These are phyloP conservation scores for Setaria viridis DNA, from an alignment of 202 grass and related monocot genomes.

Conservation along the genomic window DNA sequence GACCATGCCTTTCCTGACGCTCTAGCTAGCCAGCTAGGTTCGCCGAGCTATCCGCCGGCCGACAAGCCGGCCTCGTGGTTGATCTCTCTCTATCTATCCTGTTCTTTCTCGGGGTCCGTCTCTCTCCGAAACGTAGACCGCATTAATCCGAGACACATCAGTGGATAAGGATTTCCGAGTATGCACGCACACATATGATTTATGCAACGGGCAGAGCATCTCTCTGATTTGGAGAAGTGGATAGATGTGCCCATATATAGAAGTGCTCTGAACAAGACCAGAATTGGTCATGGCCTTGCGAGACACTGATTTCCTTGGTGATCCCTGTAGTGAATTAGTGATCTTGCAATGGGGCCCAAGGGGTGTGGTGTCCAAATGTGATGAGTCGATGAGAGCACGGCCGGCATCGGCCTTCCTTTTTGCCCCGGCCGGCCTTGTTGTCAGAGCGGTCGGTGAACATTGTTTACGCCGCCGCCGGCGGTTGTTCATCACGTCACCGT, in stretches of 20 bases:
- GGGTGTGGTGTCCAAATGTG: not conserved
- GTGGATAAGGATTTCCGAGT: not conserved
- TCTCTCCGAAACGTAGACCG: conserved; percentile 4
- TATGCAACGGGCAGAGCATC: not conserved
- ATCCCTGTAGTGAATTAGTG: too few relatives aligned
- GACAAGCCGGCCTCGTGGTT: not conserved
- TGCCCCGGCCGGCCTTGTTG: not conserved
- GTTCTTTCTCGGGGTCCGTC: not conserved
- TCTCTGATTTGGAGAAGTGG: not conserved
- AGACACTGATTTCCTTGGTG: too few relatives aligned
- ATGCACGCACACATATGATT: too few relatives aligned
- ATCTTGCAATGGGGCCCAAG: too few relatives aligned
- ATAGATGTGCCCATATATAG: not conserved
- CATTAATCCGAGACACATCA: not conserved
- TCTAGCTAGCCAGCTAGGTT: too few relatives aligned
- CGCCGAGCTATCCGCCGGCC: not conserved
- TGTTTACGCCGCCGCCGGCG: not conserved
- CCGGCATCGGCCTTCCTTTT: not conserved
- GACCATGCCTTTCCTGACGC: too few relatives aligned
- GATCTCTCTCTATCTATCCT: not conserved
- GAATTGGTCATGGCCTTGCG: too few relatives aligned
- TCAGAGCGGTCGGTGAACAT: not conserved
- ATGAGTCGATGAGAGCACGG: too few relatives aligned
- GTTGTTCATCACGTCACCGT: not conserved
- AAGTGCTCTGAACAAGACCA: not conserved